Base-by-base conservation (phyloP, 345 rosid genomes). In the Linum trigynum region DNA sequence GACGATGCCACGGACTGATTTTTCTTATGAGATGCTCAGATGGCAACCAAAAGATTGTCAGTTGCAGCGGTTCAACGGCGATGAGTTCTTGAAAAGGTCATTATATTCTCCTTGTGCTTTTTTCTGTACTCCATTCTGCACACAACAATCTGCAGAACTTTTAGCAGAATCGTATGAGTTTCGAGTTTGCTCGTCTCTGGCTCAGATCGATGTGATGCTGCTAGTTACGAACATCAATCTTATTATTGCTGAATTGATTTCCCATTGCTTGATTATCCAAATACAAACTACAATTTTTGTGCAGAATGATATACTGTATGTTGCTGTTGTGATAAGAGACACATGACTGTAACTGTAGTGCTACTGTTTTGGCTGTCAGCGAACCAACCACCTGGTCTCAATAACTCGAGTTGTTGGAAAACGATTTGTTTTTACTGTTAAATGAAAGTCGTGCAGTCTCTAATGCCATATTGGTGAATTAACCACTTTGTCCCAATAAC, bases 21-120 rank as follows among this genome's bases (percentile, higher is more conserved):
- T 92, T 75, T 74, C 87, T 59, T 90, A 80, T 55, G 98, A 92
- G 76, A 84, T 64, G 56, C 68, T 86, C 56, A 77, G 85, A 62
- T 92, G 98, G 98, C 94, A 88, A 65, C 92, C 98, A 37, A 86
- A 82, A 76, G 73, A 79, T 72, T 92, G 98, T 77, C 70, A 85
- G 71, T 79, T 90, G 84, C 91, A 88, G 78, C 85, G 74, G 56
- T 92, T 92, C 68, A 86, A 86, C 75, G 83, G 78, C 38, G 67
- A 84, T 65, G 84, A 79, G 80, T 90, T 92, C 82, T 77, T 92
- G 57, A 79, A 67, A 69, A 82, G 94, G 98, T 92, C n/a, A n/a
- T n/a, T n/a, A 83, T 41, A 60, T 48, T 15, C 66, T 41, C 40
- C 53, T 62, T 64, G 23, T 39, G 6, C 59, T 12, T n/a, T 4